Evolutionary conservation across 192 early-diverging fungal species (phyloP).

Genomic region (Mortierella hygrophila): DNA sequence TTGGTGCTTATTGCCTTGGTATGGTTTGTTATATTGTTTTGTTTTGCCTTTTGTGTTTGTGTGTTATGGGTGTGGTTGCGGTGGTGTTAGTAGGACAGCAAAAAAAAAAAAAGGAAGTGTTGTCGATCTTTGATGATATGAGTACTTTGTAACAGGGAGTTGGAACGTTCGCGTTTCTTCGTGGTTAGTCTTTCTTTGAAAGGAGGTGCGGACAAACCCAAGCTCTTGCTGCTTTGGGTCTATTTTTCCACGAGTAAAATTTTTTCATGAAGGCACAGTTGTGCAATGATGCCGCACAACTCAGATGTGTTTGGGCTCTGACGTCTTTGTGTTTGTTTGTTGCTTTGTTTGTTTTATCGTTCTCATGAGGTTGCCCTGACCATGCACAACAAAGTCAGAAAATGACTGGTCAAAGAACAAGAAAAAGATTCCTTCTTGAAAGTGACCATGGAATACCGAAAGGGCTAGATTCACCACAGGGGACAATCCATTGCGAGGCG

Average conservation of each 20-base stretch:
- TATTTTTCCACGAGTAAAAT: not conserved
- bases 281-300: not conserved
- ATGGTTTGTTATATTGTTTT: not conserved
- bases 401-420: not conserved
- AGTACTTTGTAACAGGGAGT: too few relatives aligned
- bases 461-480: too few relatives aligned
- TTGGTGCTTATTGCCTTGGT: conserved; percentile 28
- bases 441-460: not conserved
- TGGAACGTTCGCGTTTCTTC: too few relatives aligned
- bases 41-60: not conserved
- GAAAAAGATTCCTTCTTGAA: not conserved
- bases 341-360: not conserved
- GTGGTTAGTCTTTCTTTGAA: too few relatives aligned
- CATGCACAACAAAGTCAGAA: not conserved
- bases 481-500: not conserved
- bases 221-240: not conserved
- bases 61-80: not conserved
- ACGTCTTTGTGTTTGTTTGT: not conserved
- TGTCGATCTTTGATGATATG: too few relatives aligned
- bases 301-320: not conserved
- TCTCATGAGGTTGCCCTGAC: not conserved
- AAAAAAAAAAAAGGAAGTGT: too few relatives aligned
- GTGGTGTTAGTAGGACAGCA: too few relatives aligned
- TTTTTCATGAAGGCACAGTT: not conserved
- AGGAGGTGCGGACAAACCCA: too few relatives aligned